Base-by-base conservation (phyloP, 106 monocot genomes). In the Acorus calamus region DNA sequence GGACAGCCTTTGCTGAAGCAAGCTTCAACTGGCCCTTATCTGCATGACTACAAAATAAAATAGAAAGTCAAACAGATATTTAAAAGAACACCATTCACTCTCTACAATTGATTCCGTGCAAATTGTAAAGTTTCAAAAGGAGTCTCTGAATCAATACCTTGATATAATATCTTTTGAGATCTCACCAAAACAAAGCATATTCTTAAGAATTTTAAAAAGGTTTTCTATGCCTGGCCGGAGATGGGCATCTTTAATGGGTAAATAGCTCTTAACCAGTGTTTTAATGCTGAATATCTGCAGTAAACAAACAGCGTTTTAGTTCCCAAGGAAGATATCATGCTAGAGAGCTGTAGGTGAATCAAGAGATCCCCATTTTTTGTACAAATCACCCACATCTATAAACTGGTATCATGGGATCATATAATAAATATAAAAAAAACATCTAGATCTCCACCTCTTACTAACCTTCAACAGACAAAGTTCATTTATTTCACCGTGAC, bases 211-310 rank as follows among this genome's bases (percentile, higher is more conserved):
- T 48, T 67, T 79, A 63, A 98, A 12, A 63, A 98, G 71, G 8
- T 83, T 88, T 71, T 98, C 98, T 70, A 92, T 85, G 60, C 85
- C 92, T 28, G 67, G 68, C 41, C 88, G 77, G 50, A 78, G 78
- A 77, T 83, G 85, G 61, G 98, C 85, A 83, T 98, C 98, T 69
- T 78, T 88, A 52, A 71, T 53, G 57, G 88, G 92, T 64, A 86
- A 77, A 71, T 83, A 92, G 73, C 98, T 98, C 75, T 86, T 98
- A 48, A 92, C 98, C 78, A 98, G 78, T 69, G 88, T 86, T 81
- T 98, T 98, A 54, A 98, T 72, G 59, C 87, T 77, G 69, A 72
- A 91, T 64, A 92, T 84, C 98, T 98, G 80, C 51, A 79, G 4
- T 11, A 50, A 13, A 65, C 8, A 45, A 41, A 55, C 28, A 28